A percentile compares a stretch with the other conserved stretches of the same genome.
Conservation (phyloP, 345 rosid genomes). For the Cardamine chenopodiifolia region DNA sequence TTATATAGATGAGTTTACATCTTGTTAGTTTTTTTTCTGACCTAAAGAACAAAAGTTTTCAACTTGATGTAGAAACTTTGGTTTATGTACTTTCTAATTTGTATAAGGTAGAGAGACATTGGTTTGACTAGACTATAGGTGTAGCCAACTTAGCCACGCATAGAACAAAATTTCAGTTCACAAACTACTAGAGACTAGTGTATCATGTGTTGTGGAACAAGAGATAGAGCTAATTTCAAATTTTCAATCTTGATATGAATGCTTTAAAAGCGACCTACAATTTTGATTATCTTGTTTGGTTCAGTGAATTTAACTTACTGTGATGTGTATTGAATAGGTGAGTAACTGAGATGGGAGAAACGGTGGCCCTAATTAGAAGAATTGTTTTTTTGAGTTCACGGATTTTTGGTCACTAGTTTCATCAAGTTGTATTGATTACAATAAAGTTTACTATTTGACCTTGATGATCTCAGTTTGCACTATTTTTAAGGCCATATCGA, state of each 20-base stretch:
- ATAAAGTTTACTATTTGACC: neutral
- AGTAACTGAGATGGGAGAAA: constrained; percentile 14
- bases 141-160: too few species aligned
- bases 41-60: too few species aligned
- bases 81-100: neutral
- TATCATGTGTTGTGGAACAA: neutral
- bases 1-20: too few species aligned
- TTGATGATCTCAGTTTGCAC: neutral
- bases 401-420: neutral
- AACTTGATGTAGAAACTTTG: too few species aligned
- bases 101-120: too few species aligned
- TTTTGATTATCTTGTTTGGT: neutral
- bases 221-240: neutral
- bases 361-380: constrained; percentile 1
- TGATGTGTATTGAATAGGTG: constrained; percentile 19
- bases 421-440: neutral
- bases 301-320: neutral
- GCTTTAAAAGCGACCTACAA: neutral
- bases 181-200: too few species aligned
- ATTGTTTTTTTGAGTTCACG: neutral
- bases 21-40: too few species aligned
- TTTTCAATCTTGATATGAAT: neutral
- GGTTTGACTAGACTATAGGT: neutral
- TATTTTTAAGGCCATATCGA: neutral
- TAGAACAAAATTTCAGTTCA: too few species aligned